Base-by-base conservation (phyloP, 2,329 filamentous ascomycete species). In the Chaetomium sp. region DNA sequence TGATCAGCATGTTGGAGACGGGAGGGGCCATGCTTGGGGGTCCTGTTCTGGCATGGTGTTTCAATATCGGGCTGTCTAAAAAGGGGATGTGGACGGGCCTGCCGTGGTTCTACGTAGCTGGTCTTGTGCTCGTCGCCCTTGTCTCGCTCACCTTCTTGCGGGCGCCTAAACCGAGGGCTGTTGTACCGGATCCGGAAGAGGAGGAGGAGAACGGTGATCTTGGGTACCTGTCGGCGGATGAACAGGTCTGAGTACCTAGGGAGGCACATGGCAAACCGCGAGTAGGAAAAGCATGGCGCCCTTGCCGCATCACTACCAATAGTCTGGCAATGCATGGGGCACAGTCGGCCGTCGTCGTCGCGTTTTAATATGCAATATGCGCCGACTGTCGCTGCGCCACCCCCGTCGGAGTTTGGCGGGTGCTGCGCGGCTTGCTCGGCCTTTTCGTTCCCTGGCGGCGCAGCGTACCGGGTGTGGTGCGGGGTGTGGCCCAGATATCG, bases 1-100 rank as follows among this genome's bases (percentile, higher is more conserved):
- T 70, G 60, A 67, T 71, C 19, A 71, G 63, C 63, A 59, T 70
- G 58, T n/a, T 68, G 31, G 68, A 71, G 23, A 71, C 66, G 0
- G 53, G 55, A n/a, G 67, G 68, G 16, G 64, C 65, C 0, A 23
- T 69, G 6, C 62, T 71, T 55, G 68, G 68, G 1, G 69, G 70
- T 0, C 68, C 68, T 0, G 66, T 68, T 7, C 49, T 71, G 33
- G 68, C 68, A 1, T 63, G 64, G 63, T 65, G 57, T n/a, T 70
- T 71, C 35, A 66, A 56, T 23, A 27, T 65, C 8, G 69, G 68
- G 0, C n/a, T 71, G 38, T 51, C 56, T 1, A 65, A 54, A 23
- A 57, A 53, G 19, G 69, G 68, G 8, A 12, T 65, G 1, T 70
- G 68, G 69, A 60, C 42, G 0, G 69, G 69, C 0, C 50, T 70